A percentile compares a stretch with the other conserved stretches of the same genome.
These are phyloP conservation scores for Aphanomyces astaci DNA, from an alignment of 352 stramenopile species.

Conservation along the genomic window DNA sequence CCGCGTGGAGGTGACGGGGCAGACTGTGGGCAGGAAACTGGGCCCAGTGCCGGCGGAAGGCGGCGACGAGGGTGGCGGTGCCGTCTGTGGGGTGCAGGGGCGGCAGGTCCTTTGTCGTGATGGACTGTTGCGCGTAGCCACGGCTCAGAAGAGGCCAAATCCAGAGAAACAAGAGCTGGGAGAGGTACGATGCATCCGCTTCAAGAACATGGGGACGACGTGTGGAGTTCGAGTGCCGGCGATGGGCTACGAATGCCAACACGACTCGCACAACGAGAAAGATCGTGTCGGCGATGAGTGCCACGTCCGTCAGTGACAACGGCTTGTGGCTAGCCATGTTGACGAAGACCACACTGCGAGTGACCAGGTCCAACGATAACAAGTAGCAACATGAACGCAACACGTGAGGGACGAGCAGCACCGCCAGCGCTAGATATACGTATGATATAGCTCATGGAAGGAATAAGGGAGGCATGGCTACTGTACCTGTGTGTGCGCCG, in stretches of 20 bases:
- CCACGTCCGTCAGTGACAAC: neutral
- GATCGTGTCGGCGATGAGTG: neutral
- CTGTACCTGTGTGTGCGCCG: conserved; percentile 10
- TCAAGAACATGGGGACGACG: neutral
- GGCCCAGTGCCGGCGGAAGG: neutral
- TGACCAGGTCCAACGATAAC: neutral
- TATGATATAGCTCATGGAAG: neutral
- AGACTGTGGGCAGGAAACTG: neutral
- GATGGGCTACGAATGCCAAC: neutral
- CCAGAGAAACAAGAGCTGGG: conserved; percentile 11
- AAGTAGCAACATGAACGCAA: neutral
- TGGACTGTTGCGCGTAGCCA: neutral
- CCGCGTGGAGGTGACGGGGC: conserved; percentile 12
- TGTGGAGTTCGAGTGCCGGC: neutral
- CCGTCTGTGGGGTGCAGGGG: neutral
- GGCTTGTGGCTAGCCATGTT: neutral
- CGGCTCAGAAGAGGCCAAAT: conserved; percentile 16
- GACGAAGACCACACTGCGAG: neutral
- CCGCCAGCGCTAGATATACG: neutral
- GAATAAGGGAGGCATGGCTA: neutral
- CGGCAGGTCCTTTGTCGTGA: conserved; percentile 4
- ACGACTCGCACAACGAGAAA: neutral
- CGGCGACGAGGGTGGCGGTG: neutral
- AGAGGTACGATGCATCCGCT: neutral
- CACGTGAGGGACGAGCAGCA: neutral